Base-by-base conservation (phyloP, 805 yeast species). In the Ascoidea asiatica region DNA sequence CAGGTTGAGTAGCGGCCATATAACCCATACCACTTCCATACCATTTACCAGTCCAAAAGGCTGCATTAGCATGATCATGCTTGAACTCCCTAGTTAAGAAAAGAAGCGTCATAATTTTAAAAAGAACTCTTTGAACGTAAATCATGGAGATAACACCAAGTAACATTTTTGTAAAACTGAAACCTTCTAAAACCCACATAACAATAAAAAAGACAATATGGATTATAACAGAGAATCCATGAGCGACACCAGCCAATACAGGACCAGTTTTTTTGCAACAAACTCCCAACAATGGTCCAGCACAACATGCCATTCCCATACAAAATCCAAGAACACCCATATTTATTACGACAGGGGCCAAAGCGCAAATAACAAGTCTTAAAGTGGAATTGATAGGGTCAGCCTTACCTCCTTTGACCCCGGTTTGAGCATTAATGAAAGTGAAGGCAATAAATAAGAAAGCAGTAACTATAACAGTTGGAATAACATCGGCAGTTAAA, bases 261-360 rank as follows among this genome's bases (percentile, higher is more conserved):
- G 76, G 63, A 0, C 86, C 78, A 43, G 71, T 69, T 5, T 59
- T 60, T 5, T 59, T 59, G 45, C 67, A 63, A 37, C 73, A 61
- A 68, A 89, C 64, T 47, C 92, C 92, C 52, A 90, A 77, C 60
- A 90, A 56, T 55, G 99, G 98, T 63, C 99, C 99, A 22, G 95
- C 86, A 73, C 97, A 92, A 69, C 98, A 92, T 15, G 97, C 84
- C 65, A 89, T 60, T 55, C 77, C 87, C 55, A 84, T 71, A 65
- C 90, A 75, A 52, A 83, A 73, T 57, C 73, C 75, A 53, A 89
- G 67, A 33, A 79, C 81, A 73, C 95, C 98, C 63, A 87, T 76
- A 62, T 92, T 82, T 62, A 90, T 75, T 29, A 69, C 95, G 61
- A 92, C 82, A 50, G 99, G 99, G 44, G 83, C 97, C 56, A 90